A percentile compares a stretch with the other conserved stretches of the same genome.
These are phyloP conservation scores for Nectriaceae sp. DNA, from an alignment of 2,329 filamentous ascomycete genomes.

Conservation along the genomic window DNA sequence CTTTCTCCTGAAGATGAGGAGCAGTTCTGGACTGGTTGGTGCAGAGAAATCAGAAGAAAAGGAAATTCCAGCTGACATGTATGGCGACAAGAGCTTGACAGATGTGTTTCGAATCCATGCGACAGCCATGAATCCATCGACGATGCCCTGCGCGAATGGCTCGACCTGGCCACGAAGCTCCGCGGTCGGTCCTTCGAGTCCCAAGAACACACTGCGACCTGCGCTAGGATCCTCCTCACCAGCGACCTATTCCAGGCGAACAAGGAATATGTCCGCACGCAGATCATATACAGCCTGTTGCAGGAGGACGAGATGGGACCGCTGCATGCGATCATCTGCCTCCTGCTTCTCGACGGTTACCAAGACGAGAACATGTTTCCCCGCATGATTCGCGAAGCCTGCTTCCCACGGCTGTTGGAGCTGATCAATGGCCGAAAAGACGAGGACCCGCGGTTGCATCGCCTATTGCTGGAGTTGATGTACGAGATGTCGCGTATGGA, in stretches of 20 bases:
- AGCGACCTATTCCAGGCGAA: slow-evolving; percentile 75
- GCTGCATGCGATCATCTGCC: slow-evolving; percentile 80
- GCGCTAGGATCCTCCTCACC: slow-evolving; percentile 75
- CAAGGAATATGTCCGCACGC: slow-evolving; percentile 83
- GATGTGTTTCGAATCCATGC: slow-evolving; percentile 49
- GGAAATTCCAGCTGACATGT: slow-evolving; percentile 13
- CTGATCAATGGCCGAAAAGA: slow-evolving; percentile 70
- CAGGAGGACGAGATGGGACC: slow-evolving; percentile 82
- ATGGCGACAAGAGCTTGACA: slow-evolving; percentile 46
- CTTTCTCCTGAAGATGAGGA: slow-evolving; percentile 75
- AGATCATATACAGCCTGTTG: slow-evolving; percentile 88
- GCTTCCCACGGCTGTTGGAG: slow-evolving; percentile 81
- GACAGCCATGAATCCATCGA: slow-evolving; percentile 67
- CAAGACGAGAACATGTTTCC: slow-evolving; percentile 77
- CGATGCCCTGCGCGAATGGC: slow-evolving; percentile 80
- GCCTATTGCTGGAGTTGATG: slow-evolving; percentile 80
- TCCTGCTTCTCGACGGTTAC: slow-evolving; percentile 86
- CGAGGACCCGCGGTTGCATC: slow-evolving; percentile 72
- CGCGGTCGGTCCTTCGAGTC: slow-evolving; percentile 74
- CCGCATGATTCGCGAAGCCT: slow-evolving; percentile 83
- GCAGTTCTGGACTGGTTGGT: slow-evolving; percentile 93
- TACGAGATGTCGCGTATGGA: slow-evolving; percentile 98
- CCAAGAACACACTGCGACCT: slow-evolving; percentile 78
- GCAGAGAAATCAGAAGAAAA: slow-evolving; percentile 19
- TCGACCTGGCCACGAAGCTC: slow-evolving; percentile 74